Evolutionary conservation across 352 stramenopile species (phyloP), one percentile per base, ranked within the genome.

Genomic region (Phytophthora multivora): DNA sequence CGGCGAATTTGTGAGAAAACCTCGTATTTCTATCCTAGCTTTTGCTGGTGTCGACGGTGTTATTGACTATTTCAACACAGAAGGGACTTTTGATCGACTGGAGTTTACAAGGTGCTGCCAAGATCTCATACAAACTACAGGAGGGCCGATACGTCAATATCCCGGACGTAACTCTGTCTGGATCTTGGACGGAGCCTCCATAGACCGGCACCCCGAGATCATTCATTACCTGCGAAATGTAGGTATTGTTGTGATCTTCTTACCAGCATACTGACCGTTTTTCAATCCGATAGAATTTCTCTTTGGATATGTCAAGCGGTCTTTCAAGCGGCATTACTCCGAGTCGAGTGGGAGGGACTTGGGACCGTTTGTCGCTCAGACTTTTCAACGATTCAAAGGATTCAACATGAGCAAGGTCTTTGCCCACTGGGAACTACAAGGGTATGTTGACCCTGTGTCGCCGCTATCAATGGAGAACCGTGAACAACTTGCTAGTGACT

Each of bases 111-210:
- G 35, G 7, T 59, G 59, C 36, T 77, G 59, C 16, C 51, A 49
- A 15, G 33, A 41, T 9, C 57, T 77, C 25, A 42, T 43, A 18
- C 15, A 60, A 21, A 31, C 36, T 0, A 3, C 38, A 4, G 1
- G 26, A 9, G 18, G 35, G 1, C 2, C 5, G 1, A 45, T 60
- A 0, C 56, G 52, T 12, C 45, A 53, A 19, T 70, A 73, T 16
- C 63, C 68, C 23, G 63, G 51, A 15, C 16, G 1, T 0, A 35
- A 59, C 36, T 77, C 68, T 1, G 58, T 70, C 0, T 77, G 68
- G 68, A 66, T 77, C 19, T 25, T 73, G 3, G 68, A 77, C 40
- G 63, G 68, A 12, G 52, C 63, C 2, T 40, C 42, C 2, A 73
- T 76, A 18, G 52, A 73, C 38, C 15, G 64, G 2, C 13, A 78